Percentiles rank a stretch among this genome's conserved stretches.
Evolutionary conservation across 2,329 filamentous ascomycete genomes (phyloP).

Genomic region (Colletotrichum sp.): DNA sequence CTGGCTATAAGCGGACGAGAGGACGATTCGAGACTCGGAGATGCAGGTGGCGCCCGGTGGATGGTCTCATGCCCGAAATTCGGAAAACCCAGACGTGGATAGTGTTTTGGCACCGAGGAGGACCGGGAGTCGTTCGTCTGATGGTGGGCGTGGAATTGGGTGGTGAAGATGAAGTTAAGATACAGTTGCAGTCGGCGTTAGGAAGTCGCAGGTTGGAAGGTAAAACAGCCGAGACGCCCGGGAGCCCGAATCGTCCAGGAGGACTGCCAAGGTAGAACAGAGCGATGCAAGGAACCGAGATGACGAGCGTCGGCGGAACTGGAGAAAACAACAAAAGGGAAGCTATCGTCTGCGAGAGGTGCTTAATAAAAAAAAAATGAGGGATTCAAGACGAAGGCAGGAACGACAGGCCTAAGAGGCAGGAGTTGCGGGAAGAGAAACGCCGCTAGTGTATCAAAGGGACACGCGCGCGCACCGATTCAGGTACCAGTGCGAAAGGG

Average conservation of each 20-base stretch:
- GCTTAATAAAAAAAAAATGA: background rate
- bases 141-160: background rate
- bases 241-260: background rate
- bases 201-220: background rate
- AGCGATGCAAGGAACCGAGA: background rate
- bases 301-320: background rate
- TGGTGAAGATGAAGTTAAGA: slow-evolving; percentile 12
- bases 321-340: background rate
- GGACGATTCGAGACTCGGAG: background rate
- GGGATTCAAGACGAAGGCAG: background rate
- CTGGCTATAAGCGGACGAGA: background rate
- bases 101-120: background rate
- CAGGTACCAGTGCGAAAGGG: background rate
- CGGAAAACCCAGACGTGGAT: background rate
- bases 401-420: background rate
- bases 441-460: slow-evolving; percentile 10
- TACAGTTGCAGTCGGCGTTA: background rate
- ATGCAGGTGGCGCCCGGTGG: background rate
- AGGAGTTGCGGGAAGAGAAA: background rate
- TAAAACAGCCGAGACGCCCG: slow-evolving; percentile 1
- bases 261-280: background rate
- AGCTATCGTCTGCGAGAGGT: background rate
- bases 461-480: background rate
- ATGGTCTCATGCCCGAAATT: slow-evolving; percentile 1
- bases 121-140: background rate